Conservation (phyloP, 805 yeast species). For the Naumovozyma castellii region DNA sequence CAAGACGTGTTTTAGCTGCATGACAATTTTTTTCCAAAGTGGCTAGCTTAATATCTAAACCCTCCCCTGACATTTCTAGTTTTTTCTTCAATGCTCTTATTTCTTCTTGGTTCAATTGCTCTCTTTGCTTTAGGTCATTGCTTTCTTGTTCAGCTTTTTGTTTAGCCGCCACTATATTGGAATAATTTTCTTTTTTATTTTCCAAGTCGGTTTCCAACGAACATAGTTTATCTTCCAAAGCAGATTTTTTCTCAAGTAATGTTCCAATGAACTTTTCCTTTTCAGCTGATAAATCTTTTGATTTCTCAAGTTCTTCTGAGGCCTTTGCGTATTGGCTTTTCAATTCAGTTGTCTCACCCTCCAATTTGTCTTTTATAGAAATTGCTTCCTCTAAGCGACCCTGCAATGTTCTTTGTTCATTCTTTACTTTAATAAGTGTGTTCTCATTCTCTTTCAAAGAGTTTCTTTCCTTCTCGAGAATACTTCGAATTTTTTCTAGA, state of each 20-base stretch:
- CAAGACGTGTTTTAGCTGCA: conserved; percentile 31
- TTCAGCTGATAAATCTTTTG: conserved; percentile 10
- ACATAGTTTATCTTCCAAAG: conserved; percentile 46
- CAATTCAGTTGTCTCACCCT: conserved; percentile 19
- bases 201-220: conserved; percentile 32
- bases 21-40: conserved; percentile 27
- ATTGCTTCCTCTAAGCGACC: conserved; percentile 17
- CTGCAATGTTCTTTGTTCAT: conserved; percentile 31
- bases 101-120: conserved; percentile 27
- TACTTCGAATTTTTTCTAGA: conserved; percentile 24
- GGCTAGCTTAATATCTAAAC: conserved; percentile 30
- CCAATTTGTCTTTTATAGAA: conserved; percentile 16
- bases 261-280: conserved; percentile 24
- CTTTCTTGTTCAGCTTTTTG: conserved; percentile 7
- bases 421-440: conserved; percentile 36
- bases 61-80: conserved; percentile 25
- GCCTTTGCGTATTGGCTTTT: conserved; percentile 13
- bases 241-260: conserved; percentile 9
- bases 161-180: conserved; percentile 4
- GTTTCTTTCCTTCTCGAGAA: conserved; percentile 33
- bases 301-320: conserved; percentile 14
- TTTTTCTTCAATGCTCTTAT: conserved; percentile 27
- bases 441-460: conserved; percentile 40
- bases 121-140: conserved; percentile 4
- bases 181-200: conserved; percentile 1